Percentiles rank a stretch among this genome's conserved stretches.
Evolutionary conservation across 805 yeast species (phyloP).

Genomic region (Suhomyces sp.): DNA sequence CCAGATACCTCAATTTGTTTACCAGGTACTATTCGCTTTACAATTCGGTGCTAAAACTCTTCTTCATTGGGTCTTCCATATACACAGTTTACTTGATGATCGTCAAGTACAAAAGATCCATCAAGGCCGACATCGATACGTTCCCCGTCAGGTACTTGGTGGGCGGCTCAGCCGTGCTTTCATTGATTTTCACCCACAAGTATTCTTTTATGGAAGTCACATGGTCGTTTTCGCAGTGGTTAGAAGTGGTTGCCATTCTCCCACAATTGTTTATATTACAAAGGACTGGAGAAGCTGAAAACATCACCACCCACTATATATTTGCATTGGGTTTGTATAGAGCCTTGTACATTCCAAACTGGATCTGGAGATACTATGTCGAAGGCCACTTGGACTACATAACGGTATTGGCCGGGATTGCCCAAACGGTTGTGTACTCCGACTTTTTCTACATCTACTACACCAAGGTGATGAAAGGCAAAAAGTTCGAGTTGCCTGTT

Average conservation of each 20-base stretch:
- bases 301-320: conserved; percentile 86
- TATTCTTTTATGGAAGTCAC: conserved; percentile 60
- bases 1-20: conserved; percentile 69
- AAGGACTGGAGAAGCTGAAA: conserved; percentile 82
- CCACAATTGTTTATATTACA: conserved; percentile 93
- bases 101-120: conserved; percentile 55
- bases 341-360: conserved; percentile 86
- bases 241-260: conserved; percentile 85
- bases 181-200: conserved; percentile 63
- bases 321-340: conserved; percentile 91
- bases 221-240: conserved; percentile 92
- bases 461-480: conserved; percentile 69
- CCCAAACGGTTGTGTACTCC: conserved; percentile 86
- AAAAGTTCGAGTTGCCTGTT: conserved; percentile 70
- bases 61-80: conserved; percentile 71
- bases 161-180: conserved; percentile 53
- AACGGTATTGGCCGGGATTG: conserved; percentile 72
- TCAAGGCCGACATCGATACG: conserved; percentile 60
- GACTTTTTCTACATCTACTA: conserved; percentile 95
- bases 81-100: conserved; percentile 75
- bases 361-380: conserved; percentile 80
- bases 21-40: conserved; percentile 62
- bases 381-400: conserved; percentile 67
- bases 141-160: conserved; percentile 73
- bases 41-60: conserved; percentile 75